Evolutionary conservation across 768 basidiomycete species (phyloP).

Genomic region (Tephrocybe rancida): DNA sequence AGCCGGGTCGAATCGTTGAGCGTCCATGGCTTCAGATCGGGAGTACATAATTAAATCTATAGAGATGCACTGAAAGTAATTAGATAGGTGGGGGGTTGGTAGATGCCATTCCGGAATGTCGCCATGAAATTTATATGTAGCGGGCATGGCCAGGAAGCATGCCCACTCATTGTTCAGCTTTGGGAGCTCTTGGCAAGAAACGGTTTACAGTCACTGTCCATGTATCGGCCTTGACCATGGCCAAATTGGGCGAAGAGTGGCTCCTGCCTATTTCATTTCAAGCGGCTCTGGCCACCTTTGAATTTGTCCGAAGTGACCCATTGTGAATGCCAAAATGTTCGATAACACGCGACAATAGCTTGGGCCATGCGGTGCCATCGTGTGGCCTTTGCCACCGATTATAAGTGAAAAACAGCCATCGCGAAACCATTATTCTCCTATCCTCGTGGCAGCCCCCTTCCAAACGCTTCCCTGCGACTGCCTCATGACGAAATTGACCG

Average conservation of each 20-base stretch:
- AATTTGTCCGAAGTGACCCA: conserved; percentile 7
- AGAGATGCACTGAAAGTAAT: conserved; percentile 6
- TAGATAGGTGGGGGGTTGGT: conserved; percentile 2
- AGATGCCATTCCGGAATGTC: conserved; percentile 1
- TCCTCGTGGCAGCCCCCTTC: conserved; percentile 5
- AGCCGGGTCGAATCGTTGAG: conserved; percentile 31
- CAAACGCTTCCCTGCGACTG: neutral
- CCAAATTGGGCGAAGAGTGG: neutral
- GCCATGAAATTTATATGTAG: conserved; percentile 13
- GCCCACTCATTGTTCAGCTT: conserved; percentile 14
- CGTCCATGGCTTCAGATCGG: conserved; percentile 26
- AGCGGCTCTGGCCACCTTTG: neutral
- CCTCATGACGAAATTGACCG: conserved; percentile 4
- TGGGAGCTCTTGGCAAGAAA: conserved; percentile 8
- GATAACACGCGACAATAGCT: conserved; percentile 17
- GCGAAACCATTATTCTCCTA: conserved; percentile 10
- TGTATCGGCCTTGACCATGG: conserved; percentile 4
- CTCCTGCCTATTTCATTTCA: neutral
- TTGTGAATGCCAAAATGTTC: conserved; percentile 3
- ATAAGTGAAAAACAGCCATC: conserved; percentile 6
- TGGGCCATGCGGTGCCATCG: conserved; percentile 10
- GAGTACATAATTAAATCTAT: conserved; percentile 6
- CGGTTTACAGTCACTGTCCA: neutral
- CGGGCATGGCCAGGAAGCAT: conserved; percentile 9
- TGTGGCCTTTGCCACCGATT: conserved; percentile 1